These are phyloP conservation scores for Prunus armeniaca DNA, from an alignment of 306 rosid genomes.

Conservation along the genomic window DNA sequence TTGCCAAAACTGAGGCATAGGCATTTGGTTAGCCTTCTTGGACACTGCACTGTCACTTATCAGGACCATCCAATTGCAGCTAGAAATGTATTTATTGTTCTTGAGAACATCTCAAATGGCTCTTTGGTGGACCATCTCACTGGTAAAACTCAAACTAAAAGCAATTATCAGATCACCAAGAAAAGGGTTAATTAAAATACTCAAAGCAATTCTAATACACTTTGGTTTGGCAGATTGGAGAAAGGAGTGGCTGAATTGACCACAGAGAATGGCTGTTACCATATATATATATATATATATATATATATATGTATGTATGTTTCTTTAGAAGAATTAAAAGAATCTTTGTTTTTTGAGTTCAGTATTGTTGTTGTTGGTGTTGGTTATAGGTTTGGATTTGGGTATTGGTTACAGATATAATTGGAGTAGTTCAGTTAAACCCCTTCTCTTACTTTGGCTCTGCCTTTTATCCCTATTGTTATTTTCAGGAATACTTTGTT, in stretches of 20 bases:
- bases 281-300: too few species aligned
- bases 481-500: too few species aligned
- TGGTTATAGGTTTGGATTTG: too few species aligned
- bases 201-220: neutral
- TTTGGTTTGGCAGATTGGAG: slow-evolving; percentile 53
- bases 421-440: too few species aligned
- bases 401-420: too few species aligned
- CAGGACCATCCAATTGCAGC: slow-evolving; percentile 52
- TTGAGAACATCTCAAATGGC: slow-evolving; percentile 58
- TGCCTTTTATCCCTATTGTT: too few species aligned
- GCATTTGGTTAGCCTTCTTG: slow-evolving; percentile 80
- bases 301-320: too few species aligned
- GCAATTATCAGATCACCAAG: neutral
- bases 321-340: too few species aligned
- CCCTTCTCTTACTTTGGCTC: too few species aligned
- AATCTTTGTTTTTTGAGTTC: too few species aligned
- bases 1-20: slow-evolving; percentile 66
- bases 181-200: neutral
- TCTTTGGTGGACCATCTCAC: slow-evolving; percentile 54
- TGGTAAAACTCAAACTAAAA: too few species aligned
- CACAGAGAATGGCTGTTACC: slow-evolving; percentile 76
- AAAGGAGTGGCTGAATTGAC: slow-evolving; percentile 74
- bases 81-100: slow-evolving; percentile 51
- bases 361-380: too few species aligned
- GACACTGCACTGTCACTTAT: slow-evolving; percentile 53